phyloP scores from a whole-genome alignment of 495 filamentous ascomycete genomes.

The Hypoxylon intermedium region DNA sequence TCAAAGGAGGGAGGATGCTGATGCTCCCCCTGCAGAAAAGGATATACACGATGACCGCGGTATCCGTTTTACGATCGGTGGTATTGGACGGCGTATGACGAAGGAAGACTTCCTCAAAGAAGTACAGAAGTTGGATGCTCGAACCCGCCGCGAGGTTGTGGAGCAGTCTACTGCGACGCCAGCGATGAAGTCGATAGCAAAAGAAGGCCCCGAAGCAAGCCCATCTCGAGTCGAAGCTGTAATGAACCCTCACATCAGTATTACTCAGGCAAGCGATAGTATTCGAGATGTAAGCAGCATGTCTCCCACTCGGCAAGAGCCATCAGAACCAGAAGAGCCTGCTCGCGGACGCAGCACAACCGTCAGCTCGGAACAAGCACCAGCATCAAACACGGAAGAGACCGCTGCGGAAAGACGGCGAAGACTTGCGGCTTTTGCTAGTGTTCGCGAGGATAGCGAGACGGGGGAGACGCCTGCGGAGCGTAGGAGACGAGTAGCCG shows the following conservation, averaged over 20 bases:
- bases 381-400: slow-evolving; percentile 41
- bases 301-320: slow-evolving; percentile 23
- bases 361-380: slow-evolving; percentile 15
- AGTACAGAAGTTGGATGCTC: slow-evolving; percentile 80
- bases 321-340: slow-evolving; percentile 1
- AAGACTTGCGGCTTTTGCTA: slow-evolving; percentile 47
- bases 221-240: slow-evolving; percentile 22
- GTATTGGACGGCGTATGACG: slow-evolving; percentile 76
- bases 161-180: slow-evolving; percentile 70
- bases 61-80: slow-evolving; percentile 86
- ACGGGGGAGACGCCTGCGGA: slow-evolving; percentile 82
- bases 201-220: slow-evolving; percentile 48
- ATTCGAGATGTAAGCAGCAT: slow-evolving; percentile 29
- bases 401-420: slow-evolving; percentile 53
- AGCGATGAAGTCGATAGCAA: slow-evolving; percentile 62
- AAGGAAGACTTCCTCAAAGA: slow-evolving; percentile 91
- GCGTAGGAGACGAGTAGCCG: slow-evolving; percentile 80
- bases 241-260: slow-evolving; percentile 38
- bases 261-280: slow-evolving; percentile 33
- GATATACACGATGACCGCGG: slow-evolving; percentile 74
- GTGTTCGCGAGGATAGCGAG: slow-evolving; percentile 52
- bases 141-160: slow-evolving; percentile 72
- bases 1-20: slow-evolving; percentile 47
- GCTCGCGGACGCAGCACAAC: slow-evolving; percentile 33
- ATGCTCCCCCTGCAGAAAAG: slow-evolving; percentile 50